Base-by-base conservation (phyloP, 805 yeast species). In the Saccharomycopsis fodiens region DNA sequence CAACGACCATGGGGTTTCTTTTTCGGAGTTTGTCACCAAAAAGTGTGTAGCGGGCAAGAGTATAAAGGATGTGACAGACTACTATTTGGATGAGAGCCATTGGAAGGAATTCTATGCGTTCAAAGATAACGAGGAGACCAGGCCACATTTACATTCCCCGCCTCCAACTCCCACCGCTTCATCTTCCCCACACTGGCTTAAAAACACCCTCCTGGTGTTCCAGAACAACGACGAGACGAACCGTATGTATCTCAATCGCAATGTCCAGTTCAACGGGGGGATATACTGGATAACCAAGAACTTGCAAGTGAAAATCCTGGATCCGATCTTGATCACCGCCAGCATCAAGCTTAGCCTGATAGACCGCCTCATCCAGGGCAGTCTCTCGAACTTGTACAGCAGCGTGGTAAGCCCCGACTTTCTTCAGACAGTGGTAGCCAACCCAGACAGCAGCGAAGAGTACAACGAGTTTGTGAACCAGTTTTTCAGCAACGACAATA, bases 251-350 rank as follows among this genome's bases (percentile, higher is more conserved):
- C 29, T 50, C n/a, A 50, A 50, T 31, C 25, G 45, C 27, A 50
- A 50, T 35, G 37, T 50, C 10, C 52, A 42, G 39, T 50, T 50
- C 27, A 50, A 50, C 29, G 32, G 41, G 21, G 35, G 36, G 2
- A 45, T 50, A 4, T 46, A 38, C 19, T 50, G 53, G 53, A 41
- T 50, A 1, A 27, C 39, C 4, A 47, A 47, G 23, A 47, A 44
- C 21, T 20, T 47, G 5, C 48, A 50, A 21, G 45, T 50, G 8
- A 50, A 47, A 27, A 47, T 50, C 10, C 16, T 37, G 17, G 53
- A 50, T 17, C 53, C 53, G 15, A 50, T 50, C 21, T 38, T 50
- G 35, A 42, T 50, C n/a, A 50, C 48, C n/a, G 42, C 46, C 5
- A 50, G 44, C 25, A 50, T 50, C 22, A 50, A 50, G 22, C 32